These are phyloP conservation scores for Monosporascus sp. DNA, from an alignment of 2,329 filamentous ascomycete genomes.

Conservation along the genomic window DNA sequence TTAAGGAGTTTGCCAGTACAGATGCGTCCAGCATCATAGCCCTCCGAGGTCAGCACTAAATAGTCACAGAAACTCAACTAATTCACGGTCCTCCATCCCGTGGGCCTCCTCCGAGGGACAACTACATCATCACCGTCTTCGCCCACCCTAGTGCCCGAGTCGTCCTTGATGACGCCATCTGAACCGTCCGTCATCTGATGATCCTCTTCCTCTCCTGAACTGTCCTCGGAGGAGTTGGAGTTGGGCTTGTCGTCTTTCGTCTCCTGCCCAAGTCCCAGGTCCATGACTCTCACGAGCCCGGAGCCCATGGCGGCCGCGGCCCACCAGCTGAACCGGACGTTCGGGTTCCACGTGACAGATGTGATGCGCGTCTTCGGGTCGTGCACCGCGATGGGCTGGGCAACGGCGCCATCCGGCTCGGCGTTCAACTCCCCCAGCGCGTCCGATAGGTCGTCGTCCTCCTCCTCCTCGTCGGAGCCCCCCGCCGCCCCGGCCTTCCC, in stretches of 20 bases:
- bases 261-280: constrained; percentile 47
- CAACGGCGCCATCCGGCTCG: constrained; percentile 15
- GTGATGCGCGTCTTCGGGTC: constrained; percentile 61
- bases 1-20: no score
- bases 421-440: constrained; percentile 22
- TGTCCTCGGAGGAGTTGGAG: constrained; percentile 15
- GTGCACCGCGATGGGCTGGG: constrained; percentile 46
- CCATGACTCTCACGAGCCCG: constrained; percentile 61
- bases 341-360: constrained; percentile 63
- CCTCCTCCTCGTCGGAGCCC: constrained; percentile 24
- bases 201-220: not conserved
- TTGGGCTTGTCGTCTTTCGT: not conserved
- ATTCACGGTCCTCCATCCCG: constrained; percentile 5
- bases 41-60: no score
- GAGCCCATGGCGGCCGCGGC: constrained; percentile 62
- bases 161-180: constrained; percentile 1
- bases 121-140: constrained; percentile 4
- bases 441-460: constrained; percentile 18
- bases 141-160: constrained; percentile 4
- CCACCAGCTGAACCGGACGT: constrained; percentile 60
- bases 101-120: constrained; percentile 1
- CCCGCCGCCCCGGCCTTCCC: constrained; percentile 8
- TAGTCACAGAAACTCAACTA: no score
- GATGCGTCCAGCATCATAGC: no score
- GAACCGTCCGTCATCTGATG: constrained; percentile 1